Conservation (phyloP, 768 basidiomycete genomes). For the Tulasnella sp. region DNA sequence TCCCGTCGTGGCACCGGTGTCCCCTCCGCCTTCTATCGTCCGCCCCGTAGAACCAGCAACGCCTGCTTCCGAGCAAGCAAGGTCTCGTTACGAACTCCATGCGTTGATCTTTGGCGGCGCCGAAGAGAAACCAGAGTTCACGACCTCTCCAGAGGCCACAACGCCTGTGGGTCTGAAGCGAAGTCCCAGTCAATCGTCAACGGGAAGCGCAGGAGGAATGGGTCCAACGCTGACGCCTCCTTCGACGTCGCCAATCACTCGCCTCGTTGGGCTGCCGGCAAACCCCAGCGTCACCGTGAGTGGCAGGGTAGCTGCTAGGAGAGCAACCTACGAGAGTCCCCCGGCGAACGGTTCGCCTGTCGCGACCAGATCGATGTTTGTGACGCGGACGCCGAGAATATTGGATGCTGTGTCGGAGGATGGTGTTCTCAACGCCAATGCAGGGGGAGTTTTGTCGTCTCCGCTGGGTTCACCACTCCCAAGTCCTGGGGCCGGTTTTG, state of each 20-base stretch:
- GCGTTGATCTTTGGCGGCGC: constrained; percentile 14
- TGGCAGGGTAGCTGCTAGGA: background rate
- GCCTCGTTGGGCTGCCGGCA: background rate
- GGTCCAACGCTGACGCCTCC: too few species aligned
- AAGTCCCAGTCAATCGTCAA: background rate
- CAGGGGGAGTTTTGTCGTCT: too few species aligned
- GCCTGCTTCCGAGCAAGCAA: too few species aligned
- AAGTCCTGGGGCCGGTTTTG: background rate
- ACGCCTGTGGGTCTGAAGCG: background rate
- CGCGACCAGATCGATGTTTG: background rate
- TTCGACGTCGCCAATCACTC: too few species aligned
- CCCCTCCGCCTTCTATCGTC: too few species aligned
- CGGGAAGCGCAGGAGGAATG: background rate
- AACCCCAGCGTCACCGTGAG: background rate
- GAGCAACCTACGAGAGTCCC: background rate
- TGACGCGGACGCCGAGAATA: background rate
- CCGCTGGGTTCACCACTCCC: background rate
- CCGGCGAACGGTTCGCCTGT: background rate
- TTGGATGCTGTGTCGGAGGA: background rate
- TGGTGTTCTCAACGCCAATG: background rate
- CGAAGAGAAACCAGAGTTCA: background rate
- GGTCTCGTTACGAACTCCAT: constrained; percentile 3
- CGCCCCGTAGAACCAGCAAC: too few species aligned
- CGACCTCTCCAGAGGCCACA: background rate
- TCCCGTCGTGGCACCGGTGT: background rate